Base-by-base conservation (phyloP, 2,329 filamentous ascomycete species). In the Aspergillus melleus region DNA sequence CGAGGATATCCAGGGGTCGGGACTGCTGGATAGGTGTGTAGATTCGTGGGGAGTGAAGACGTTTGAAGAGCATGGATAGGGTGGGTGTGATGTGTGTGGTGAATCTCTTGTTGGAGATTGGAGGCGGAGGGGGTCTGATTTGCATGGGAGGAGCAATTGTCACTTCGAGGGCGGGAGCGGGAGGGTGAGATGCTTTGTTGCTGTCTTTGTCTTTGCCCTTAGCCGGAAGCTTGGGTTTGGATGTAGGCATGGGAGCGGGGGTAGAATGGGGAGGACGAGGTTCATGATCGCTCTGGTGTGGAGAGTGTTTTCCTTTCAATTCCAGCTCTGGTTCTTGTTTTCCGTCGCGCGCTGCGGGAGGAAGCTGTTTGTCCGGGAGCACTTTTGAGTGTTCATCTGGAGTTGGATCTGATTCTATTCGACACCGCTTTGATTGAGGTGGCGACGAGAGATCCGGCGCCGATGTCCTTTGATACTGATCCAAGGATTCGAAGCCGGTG, bases 111-210 rank as follows among this genome's bases (percentile, higher is more conserved):
- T 76, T 73, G 4, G 81, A 82, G 1, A 82, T 77, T 4, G 79
- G 72, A 0, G 89, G 88, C 0, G 79, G 81, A 0, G 84, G 82
- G 0, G 88, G 76, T 2, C 76, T 74, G 52, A 90, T 85, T 62
- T 72, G 66, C 5, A 59, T 39, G 22, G 61, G 26, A 67, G 59
- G 29, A 56, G 52, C 29, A 59, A 46, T 52, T 47, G 12, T 20
- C 16, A n/a, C 12, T 26, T 19, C 19, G 12, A 14, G 10, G 42
- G n/a, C 14, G 24, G n/a, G 22, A 51, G 16, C 4, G n/a, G 36
- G 36, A 19, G 14, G 36, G 14, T n/a, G 36, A n/a, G 36, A 42
- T 42, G 36, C 12, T 42, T 16, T 42, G 6, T 42, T 42, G 36
- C 14, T n/a, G 36, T n/a, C 36, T 39, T n/a, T 39, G 36, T 14